Conservation (phyloP, 2,329 filamentous ascomycete species). For the Xylariaceae sp. region DNA sequence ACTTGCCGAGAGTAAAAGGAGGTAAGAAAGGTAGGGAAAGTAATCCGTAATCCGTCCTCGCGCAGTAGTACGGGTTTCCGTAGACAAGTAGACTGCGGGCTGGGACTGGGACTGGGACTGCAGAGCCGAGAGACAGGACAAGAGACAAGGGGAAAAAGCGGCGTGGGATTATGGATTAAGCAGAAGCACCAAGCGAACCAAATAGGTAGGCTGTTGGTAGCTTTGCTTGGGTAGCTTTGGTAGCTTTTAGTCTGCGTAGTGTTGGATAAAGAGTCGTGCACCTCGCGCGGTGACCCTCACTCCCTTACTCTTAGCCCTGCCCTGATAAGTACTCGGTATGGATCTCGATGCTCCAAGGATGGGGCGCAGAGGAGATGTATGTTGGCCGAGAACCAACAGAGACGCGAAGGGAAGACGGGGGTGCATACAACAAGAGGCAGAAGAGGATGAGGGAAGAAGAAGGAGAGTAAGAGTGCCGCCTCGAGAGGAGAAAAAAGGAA, state of each 20-base stretch:
- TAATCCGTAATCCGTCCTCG: neutral
- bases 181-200: conserved; percentile 4
- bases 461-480: no score
- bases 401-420: no score
- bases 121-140: no score
- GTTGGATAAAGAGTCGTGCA: neutral
- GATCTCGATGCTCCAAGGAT: neutral
- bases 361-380: no score
- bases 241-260: neutral
- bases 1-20: conserved; percentile 14
- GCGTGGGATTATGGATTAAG: conserved; percentile 12
- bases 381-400: no score
- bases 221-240: no score
- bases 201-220: conserved; percentile 1
- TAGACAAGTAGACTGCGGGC: no score
- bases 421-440: no score
- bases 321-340: neutral
- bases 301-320: neutral
- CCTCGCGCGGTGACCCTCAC: neutral
- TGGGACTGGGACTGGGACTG: no score
- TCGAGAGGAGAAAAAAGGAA: no score
- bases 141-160: conserved; percentile 15
- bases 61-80: conserved; percentile 1
- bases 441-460: no score
- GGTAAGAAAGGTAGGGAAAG: neutral